Evolutionary conservation across 2,329 filamentous ascomycete species (phyloP).

Genomic region (Botrytis paeoniae): DNA sequence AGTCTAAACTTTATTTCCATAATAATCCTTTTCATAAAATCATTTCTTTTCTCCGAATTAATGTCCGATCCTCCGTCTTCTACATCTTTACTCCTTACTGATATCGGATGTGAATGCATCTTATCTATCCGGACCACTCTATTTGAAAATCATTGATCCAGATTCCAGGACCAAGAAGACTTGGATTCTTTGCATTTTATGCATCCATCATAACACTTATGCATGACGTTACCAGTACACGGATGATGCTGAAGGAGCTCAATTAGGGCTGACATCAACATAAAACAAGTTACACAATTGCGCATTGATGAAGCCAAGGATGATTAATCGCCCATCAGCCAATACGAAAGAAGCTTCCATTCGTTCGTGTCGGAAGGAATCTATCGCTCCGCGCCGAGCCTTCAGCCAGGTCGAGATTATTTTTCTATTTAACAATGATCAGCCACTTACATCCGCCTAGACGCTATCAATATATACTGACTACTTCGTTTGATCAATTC

Average conservation of each 20-base stretch:
- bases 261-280: neutral
- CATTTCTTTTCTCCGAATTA: neutral
- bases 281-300: neutral
- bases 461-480: neutral
- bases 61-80: neutral
- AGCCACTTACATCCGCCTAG: neutral
- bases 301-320: neutral
- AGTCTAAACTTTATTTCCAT: neutral
- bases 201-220: neutral
- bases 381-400: neutral
- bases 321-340: neutral
- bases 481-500: neutral
- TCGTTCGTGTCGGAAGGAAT: neutral
- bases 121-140: slow-evolving; percentile 3
- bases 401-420: slow-evolving; percentile 4
- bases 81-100: neutral
- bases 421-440: neutral
- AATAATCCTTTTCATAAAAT: neutral
- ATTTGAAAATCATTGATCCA: neutral
- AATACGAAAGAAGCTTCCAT: neutral
- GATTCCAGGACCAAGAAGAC: neutral
- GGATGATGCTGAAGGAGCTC: neutral
- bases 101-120: neutral
- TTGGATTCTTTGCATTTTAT: too few species aligned
- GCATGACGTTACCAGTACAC: neutral